phyloP scores from a whole-genome alignment of 345 rosid genomes.

The Rhodamnia rubescens region DNA sequence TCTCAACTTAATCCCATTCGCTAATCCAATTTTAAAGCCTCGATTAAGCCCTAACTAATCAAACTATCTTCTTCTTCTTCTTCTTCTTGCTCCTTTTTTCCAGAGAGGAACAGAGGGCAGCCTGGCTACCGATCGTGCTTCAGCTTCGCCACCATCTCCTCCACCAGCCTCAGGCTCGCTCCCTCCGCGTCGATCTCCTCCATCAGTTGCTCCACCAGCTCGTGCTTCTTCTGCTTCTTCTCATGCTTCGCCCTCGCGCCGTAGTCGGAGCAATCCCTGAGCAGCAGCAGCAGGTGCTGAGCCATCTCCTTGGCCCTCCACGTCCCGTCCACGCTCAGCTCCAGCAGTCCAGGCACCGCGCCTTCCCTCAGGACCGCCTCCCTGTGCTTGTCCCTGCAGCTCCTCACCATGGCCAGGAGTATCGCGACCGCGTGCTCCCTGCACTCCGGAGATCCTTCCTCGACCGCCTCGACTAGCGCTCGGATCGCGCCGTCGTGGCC shows the following conservation, averaged over 20 bases:
- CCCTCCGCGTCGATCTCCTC: constrained; percentile 59
- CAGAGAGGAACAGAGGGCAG: not conserved
- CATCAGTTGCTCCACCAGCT: constrained; percentile 53
- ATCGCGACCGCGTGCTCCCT: constrained; percentile 69
- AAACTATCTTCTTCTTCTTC: not conserved
- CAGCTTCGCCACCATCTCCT: constrained; percentile 74
- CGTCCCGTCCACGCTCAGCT: constrained; percentile 68
- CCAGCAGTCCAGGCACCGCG: constrained; percentile 68
- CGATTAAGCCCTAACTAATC: not conserved
- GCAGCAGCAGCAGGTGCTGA: constrained; percentile 44
- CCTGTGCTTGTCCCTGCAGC: constrained; percentile 57
- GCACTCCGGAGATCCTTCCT: constrained; percentile 58
- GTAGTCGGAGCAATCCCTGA: constrained; percentile 42
- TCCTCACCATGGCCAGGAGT: constrained; percentile 44
- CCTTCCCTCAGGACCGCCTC: constrained; percentile 70
- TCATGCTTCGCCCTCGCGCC: not conserved
- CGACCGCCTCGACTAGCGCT: constrained; percentile 61
- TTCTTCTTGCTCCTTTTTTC: too few relatives aligned
- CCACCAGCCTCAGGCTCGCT: constrained; percentile 42
- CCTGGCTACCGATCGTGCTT: constrained; percentile 11
- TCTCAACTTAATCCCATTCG: too few relatives aligned
- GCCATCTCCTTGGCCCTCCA: constrained; percentile 52
- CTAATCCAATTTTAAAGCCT: too few relatives aligned
- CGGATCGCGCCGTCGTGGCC: constrained; percentile 31
- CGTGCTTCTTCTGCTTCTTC: constrained; percentile 19